phyloP scores from a whole-genome alignment of 495 filamentous ascomycete genomes.

The Penicillium soppii region DNA sequence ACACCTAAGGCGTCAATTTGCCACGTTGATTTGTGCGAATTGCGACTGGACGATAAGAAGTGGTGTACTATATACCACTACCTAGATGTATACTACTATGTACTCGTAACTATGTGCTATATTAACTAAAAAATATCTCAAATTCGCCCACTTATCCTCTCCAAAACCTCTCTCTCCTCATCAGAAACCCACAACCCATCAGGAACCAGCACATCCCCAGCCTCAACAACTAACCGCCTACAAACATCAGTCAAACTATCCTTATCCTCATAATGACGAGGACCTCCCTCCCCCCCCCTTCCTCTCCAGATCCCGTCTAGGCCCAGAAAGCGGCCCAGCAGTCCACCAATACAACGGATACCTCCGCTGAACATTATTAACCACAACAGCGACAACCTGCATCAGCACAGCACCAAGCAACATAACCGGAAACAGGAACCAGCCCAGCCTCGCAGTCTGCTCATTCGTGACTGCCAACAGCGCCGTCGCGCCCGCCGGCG shows the following conservation, averaged over 20 bases:
- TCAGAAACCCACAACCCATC: constrained; percentile 34
- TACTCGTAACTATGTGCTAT: neutral
- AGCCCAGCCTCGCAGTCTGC: constrained; percentile 55
- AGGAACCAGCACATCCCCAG: constrained; percentile 30
- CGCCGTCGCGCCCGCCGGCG: constrained; percentile 86
- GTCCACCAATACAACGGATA: constrained; percentile 79
- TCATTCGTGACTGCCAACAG: constrained; percentile 71
- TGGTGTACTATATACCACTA: neutral
- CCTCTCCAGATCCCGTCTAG: constrained; percentile 25
- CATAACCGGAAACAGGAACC: constrained; percentile 70
- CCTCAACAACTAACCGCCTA: constrained; percentile 32
- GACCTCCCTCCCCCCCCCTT: constrained; percentile 18
- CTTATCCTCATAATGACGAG: constrained; percentile 30
- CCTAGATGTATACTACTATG: too few relatives aligned
- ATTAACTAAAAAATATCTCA: too few relatives aligned
- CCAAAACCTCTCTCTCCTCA: constrained; percentile 31
- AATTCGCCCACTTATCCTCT: constrained; percentile 35
- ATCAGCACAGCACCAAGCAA: constrained; percentile 65
- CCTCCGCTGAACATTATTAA: constrained; percentile 75
- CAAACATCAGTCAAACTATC: constrained; percentile 25
- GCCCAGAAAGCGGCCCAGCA: constrained; percentile 25
- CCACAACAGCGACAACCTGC: constrained; percentile 60
- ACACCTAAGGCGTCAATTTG: constrained; percentile 19
- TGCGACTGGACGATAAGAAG: constrained; percentile 1
- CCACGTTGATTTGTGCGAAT: constrained; percentile 10